Base-by-base conservation (phyloP, 2,329 filamentous ascomycete genomes). In the Hirsutella thompsonii region DNA sequence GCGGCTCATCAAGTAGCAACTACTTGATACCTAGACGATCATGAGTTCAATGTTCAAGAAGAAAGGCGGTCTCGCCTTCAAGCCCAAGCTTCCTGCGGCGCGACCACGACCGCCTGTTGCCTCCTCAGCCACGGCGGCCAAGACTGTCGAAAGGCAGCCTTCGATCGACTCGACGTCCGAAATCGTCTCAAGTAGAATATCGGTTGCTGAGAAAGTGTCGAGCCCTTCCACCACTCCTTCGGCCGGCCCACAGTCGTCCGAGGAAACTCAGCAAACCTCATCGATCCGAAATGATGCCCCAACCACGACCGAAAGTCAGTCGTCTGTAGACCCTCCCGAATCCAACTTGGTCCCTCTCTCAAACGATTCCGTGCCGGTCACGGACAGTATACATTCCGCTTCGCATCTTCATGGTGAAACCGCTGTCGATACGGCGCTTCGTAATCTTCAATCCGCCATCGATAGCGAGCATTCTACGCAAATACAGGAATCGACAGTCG, bases 21-120 rank as follows among this genome's bases (percentile, higher is more conserved):
- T 4, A 9, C n/a, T 8, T 18, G 9, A 34, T 16, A n/a, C 32
- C 16, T 18, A 18, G 14, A 23, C 37, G 35, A 68, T 62, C 50
- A 81, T 83, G 68, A 77, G 72, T 62, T 73, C 69, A 45, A 81
- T 81, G 63, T 70, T 81, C 59, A 83, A 83, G 63, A 83, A 84
- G 61, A 67, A 70, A 50, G 69, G 67, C 53, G 68, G 69, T 50
- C 63, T 69, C 43, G 68, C 68, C 63, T 85, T 87, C 64, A 83
- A 83, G 57, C 81, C 81, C 36, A 86, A 83, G 63, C 74, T 74
- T 48, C 75, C 74, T 26, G 57, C 62, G 28, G 66, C 69, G 48
- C 74, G 79, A 53, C 68, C 71, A 44, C 64, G 69, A 42, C 55
- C 57, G 46, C 65, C 67, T 47, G 57, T 64, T 44, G 52, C 56